phyloP scores from a whole-genome alignment of 768 basidiomycete species.

The Leucosporidium creatinivorum region DNA sequence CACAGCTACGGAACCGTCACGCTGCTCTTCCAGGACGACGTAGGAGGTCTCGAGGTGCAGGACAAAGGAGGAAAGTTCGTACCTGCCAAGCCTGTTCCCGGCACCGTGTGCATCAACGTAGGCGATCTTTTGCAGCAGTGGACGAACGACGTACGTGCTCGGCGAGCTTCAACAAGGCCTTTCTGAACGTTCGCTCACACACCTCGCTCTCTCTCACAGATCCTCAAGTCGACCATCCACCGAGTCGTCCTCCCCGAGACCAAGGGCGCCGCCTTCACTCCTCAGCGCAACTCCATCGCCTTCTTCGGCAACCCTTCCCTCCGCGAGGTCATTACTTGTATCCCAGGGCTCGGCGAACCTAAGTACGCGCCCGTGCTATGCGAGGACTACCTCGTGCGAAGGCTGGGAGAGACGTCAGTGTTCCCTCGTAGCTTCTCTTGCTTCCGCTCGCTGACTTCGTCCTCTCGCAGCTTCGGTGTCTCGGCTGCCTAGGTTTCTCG shows the following conservation, averaged over 20 bases:
- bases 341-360: constrained; percentile 50
- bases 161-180: background rate
- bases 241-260: constrained; percentile 39
- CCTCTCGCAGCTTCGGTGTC: too few relatives aligned
- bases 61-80: constrained; percentile 47
- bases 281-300: constrained; percentile 57
- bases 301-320: constrained; percentile 46
- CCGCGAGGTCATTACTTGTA: constrained; percentile 47
- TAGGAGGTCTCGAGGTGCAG: constrained; percentile 60
- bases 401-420: constrained; percentile 3
- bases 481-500: too few relatives aligned
- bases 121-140: constrained; percentile 38
- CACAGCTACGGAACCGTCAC: constrained; percentile 40
- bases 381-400: constrained; percentile 20
- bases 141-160: constrained; percentile 34
- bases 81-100: constrained; percentile 39
- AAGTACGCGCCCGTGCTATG: constrained; percentile 51
- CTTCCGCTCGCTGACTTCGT: too few relatives aligned
- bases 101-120: constrained; percentile 36
- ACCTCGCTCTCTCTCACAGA: background rate
- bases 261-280: constrained; percentile 41
- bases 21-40: constrained; percentile 55
- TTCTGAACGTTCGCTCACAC: background rate
- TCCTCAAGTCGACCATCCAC: constrained; percentile 39
- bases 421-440: too few relatives aligned